A percentile compares a stretch with the other conserved stretches of the same genome.
These are phyloP conservation scores for Echeveria elegans DNA, from an alignment of 164 flowering plant species.

Conservation along the genomic window DNA sequence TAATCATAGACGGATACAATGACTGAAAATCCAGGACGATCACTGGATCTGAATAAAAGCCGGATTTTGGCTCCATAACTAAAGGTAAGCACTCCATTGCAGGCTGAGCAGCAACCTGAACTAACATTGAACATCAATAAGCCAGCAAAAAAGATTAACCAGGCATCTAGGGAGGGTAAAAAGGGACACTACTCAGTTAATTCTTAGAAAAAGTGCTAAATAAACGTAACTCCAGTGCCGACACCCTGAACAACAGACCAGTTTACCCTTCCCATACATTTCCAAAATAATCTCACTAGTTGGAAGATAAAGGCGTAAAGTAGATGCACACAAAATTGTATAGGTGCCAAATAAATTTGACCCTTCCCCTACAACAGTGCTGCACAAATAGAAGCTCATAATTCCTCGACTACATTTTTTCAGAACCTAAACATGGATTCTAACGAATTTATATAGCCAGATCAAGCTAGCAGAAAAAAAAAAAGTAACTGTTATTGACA, in stretches of 20 bases:
- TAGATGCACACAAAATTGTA: too few species aligned
- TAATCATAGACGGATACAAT: slow-evolving; percentile 97
- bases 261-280: too few species aligned
- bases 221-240: too few species aligned
- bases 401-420: not conserved
- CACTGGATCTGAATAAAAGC: slow-evolving; percentile 90
- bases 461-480: not conserved
- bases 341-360: too few species aligned
- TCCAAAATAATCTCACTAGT: not conserved
- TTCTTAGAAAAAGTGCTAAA: not conserved
- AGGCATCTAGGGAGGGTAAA: not conserved
- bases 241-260: too few species aligned
- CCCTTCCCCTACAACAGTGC: too few species aligned
- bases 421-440: not conserved
- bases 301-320: too few species aligned
- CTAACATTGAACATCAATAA: not conserved
- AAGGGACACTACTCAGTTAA: slow-evolving; percentile 5
- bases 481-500: not conserved
- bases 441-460: not conserved
- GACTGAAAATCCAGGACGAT: slow-evolving; percentile 95
- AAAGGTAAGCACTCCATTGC: slow-evolving; percentile 99
- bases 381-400: not conserved
- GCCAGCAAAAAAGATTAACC: not conserved
- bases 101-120: slow-evolving; percentile 91
- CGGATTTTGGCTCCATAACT: slow-evolving; percentile 99